phyloP scores from a whole-genome alignment of 2,329 filamentous ascomycete species.

The Talaromyces pinophilus region DNA sequence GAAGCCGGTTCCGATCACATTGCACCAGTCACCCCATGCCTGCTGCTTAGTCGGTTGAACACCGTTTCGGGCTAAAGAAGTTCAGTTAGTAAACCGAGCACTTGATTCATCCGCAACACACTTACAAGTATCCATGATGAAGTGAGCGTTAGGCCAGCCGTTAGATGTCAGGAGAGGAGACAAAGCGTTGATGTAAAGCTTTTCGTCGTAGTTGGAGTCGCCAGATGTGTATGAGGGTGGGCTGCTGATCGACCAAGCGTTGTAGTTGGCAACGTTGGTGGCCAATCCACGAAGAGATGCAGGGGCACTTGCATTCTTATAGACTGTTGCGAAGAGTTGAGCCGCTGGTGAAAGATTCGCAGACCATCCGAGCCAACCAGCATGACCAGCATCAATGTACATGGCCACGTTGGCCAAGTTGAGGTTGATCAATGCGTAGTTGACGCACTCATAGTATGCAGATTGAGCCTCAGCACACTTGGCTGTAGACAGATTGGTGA shows the following conservation, averaged over 20 bases:
- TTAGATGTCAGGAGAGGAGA: conserved; percentile 49
- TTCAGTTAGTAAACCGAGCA: neutral
- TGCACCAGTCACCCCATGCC: conserved; percentile 69
- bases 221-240: conserved; percentile 49
- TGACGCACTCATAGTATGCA: conserved; percentile 58
- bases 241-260: conserved; percentile 52
- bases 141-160: conserved; percentile 55
- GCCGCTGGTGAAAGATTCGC: conserved; percentile 59
- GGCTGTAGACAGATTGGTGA: conserved; percentile 59
- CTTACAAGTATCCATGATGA: conserved; percentile 57
- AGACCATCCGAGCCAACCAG: conserved; percentile 65
- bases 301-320: conserved; percentile 50
- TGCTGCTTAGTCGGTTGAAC: conserved; percentile 60
- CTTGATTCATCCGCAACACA: conserved; percentile 3
- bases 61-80: conserved; percentile 56
- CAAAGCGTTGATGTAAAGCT: conserved; percentile 54
- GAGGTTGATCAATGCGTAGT: conserved; percentile 58
- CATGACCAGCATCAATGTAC: conserved; percentile 65
- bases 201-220: conserved; percentile 56
- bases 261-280: conserved; percentile 63
- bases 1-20: conserved; percentile 64
- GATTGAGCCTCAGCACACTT: conserved; percentile 57
- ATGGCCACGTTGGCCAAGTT: conserved; percentile 64
- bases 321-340: conserved; percentile 50
- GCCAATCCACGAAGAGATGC: conserved; percentile 54